Evolutionary conservation across 345 rosid species (phyloP), one percentile per base, ranked within the genome.

Genomic region (Aethionema arabicum): DNA sequence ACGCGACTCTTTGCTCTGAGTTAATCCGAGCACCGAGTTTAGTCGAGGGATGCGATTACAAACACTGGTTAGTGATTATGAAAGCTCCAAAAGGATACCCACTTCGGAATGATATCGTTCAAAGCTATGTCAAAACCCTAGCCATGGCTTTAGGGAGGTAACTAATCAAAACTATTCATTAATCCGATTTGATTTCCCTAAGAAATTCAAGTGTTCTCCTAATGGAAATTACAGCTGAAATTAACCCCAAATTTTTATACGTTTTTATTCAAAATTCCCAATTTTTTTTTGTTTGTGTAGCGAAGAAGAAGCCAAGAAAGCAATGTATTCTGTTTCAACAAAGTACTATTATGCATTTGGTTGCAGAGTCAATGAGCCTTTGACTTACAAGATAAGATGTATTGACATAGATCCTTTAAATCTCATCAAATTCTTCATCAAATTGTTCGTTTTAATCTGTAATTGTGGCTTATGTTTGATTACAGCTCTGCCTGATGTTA

Each of bases 301-400:
- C 4, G 78, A 76, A 56, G 78, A 73, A 48, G 77, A 82, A 50
- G 86, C 82, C 0, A 77, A 73, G 74, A 79, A 52, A 60, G 67
- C 78, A 5, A 75, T 82, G 8, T 79, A 77, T 51, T 79, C 83
- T 46, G 83, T 79, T 14, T 82, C 86, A 10, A 75, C 86, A 9
- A 79, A 70, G 54, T 77, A 77, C 40, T 72, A 76, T 39, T 76
- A 72, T 66, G 79, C 79, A 51, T 76, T 78, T 70, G 79, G 79
- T 7, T 74, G 83, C 69, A 69, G 59, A 48, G 53, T 72, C 16
- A 59, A 69, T 12, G 71, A 74, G 36, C 15, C 52, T 53, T 69
- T 69, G 51, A 45, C 76, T 61, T 64, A 52, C 42, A 78, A 63
- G 69, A 66, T 78, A 36, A 76, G 66, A 76, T 64, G 79, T 76